Percentiles rank a stretch among this genome's conserved stretches.
Conservation (phyloP, 2,329 filamentous ascomycete genomes). For the Fusarium sterilihyphosum region DNA sequence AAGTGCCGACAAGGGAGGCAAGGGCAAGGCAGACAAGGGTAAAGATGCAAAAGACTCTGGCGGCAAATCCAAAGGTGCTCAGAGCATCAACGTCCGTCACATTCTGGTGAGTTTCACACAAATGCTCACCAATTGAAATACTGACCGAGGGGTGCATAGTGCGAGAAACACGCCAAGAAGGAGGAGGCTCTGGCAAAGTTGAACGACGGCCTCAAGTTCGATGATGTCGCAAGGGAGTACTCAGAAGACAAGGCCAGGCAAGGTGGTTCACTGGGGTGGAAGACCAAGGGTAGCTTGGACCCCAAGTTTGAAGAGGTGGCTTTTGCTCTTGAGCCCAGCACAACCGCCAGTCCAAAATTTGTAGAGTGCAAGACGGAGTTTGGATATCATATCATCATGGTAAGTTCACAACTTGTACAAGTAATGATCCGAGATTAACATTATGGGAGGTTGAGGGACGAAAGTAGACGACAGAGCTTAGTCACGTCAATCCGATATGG, state of each 20-base stretch:
- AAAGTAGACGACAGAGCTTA: constrained; percentile 44
- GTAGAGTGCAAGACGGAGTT: constrained; percentile 78
- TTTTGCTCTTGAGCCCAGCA: constrained; percentile 74
- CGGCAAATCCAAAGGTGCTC: constrained; percentile 63
- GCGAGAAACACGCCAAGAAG: constrained; percentile 81
- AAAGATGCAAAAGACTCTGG: constrained; percentile 47
- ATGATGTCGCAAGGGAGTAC: constrained; percentile 76
- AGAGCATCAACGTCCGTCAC: constrained; percentile 78
- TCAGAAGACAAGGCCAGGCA: constrained; percentile 81
- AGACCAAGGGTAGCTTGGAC: constrained; percentile 73
- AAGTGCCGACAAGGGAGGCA: constrained; percentile 51
- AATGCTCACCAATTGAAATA: not conserved
- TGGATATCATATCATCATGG: constrained; percentile 86
- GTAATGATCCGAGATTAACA: constrained; percentile 1
- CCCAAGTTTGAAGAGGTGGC: constrained; percentile 78
- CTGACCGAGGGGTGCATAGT: constrained; percentile 53
- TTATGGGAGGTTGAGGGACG: constrained; percentile 52
- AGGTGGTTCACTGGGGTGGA: constrained; percentile 78
- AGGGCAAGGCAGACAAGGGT: constrained; percentile 31
- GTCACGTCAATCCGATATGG: not conserved
- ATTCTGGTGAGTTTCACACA: constrained; percentile 63
- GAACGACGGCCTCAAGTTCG: constrained; percentile 74
- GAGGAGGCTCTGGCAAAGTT: constrained; percentile 78
- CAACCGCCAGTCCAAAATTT: constrained; percentile 70
- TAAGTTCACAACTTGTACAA: constrained; percentile 47